These are phyloP conservation scores for Pelargonium fulgidum DNA, from an alignment of 441 rosid species.

Conservation along the genomic window DNA sequence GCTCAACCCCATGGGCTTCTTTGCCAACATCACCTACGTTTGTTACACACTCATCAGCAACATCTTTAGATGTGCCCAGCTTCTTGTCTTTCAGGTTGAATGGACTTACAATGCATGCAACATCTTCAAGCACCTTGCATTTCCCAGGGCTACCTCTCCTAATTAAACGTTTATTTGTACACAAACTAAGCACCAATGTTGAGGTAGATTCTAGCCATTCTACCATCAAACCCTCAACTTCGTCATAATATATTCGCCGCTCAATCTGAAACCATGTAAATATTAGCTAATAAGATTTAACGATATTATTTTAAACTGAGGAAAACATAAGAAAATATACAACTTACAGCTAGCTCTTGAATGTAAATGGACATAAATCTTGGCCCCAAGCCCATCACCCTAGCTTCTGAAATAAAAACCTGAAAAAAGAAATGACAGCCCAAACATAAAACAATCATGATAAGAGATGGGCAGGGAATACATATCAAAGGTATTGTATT, in stretches of 20 bases:
- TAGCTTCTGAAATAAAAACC: constrained; percentile 66
- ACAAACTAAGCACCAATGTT: constrained; percentile 51
- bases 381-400: constrained; percentile 80
- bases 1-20: constrained; percentile 15
- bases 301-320: not conserved
- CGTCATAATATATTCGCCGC: constrained; percentile 67
- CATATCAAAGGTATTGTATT: too few species aligned
- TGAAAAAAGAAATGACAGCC: constrained; percentile 25
- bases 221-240: constrained; percentile 60
- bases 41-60: constrained; percentile 13
- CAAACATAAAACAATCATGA: constrained; percentile 7
- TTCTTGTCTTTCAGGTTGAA: constrained; percentile 27
- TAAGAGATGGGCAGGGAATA: too few species aligned
- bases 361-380: constrained; percentile 83
- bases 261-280: constrained; percentile 47
- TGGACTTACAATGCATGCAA: constrained; percentile 52
- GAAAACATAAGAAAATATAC: not conserved
- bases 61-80: constrained; percentile 9
- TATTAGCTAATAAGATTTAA: not conserved
- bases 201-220: constrained; percentile 89
- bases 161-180: constrained; percentile 32
- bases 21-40: constrained; percentile 19
- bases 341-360: constrained; percentile 67
- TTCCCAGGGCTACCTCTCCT: constrained; percentile 40
- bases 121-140: constrained; percentile 47